These are phyloP conservation scores for Lathyrus aphaca DNA, from an alignment of 306 rosid species.

Conservation along the genomic window DNA sequence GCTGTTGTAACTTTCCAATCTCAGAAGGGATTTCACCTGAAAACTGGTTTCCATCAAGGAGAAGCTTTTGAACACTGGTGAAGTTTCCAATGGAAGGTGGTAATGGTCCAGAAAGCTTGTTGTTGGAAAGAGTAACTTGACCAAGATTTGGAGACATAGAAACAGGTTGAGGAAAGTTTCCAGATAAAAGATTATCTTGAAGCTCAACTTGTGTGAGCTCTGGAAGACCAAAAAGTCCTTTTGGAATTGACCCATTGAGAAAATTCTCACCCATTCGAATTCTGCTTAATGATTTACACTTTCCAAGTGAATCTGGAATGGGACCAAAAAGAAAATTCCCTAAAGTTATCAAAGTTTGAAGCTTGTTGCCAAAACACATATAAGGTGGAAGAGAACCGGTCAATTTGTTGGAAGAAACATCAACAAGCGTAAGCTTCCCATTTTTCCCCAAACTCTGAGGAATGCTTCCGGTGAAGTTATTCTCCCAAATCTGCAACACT, in stretches of 20 bases:
- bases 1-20: slow-evolving; percentile 81
- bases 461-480: slow-evolving; percentile 83
- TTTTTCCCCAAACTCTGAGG: slow-evolving; percentile 75
- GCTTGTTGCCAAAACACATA: slow-evolving; percentile 75
- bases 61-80: slow-evolving; percentile 89
- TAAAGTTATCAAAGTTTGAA: slow-evolving; percentile 75
- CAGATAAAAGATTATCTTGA: slow-evolving; percentile 74
- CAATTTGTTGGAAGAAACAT: slow-evolving; percentile 82
- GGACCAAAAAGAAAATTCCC: slow-evolving; percentile 81
- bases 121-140: slow-evolving; percentile 81
- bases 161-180: slow-evolving; percentile 63
- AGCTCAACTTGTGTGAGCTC: slow-evolving; percentile 80
- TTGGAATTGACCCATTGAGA: slow-evolving; percentile 87
- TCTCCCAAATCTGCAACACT: slow-evolving; percentile 92
- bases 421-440: slow-evolving; percentile 71
- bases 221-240: slow-evolving; percentile 76
- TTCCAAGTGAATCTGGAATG: slow-evolving; percentile 83
- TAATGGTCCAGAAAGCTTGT: slow-evolving; percentile 71
- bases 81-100: slow-evolving; percentile 89
- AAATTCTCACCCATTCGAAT: slow-evolving; percentile 90
- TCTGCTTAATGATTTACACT: slow-evolving; percentile 68
- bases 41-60: slow-evolving; percentile 77
- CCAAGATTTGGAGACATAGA: slow-evolving; percentile 64
- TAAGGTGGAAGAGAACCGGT: slow-evolving; percentile 77
- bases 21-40: slow-evolving; percentile 79